Evolutionary conservation across 2,329 filamentous ascomycete species (phyloP).

Genomic region (Pseudocercospora musae): DNA sequence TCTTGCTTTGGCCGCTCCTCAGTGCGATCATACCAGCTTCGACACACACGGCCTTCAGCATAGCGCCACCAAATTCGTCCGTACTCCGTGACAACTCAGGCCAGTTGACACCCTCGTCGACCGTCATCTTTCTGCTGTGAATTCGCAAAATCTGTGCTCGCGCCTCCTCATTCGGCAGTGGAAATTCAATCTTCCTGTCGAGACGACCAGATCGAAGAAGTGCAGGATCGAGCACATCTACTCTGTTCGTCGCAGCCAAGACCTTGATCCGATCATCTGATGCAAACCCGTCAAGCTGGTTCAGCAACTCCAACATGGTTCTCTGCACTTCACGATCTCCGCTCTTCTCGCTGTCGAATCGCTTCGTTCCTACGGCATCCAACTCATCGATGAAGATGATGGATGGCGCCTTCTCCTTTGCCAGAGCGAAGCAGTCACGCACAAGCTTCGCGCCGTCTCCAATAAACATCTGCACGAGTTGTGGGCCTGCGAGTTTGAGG

Average conservation of each 20-base stretch:
- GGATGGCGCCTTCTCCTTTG: constrained; percentile 96
- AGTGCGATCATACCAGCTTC: constrained; percentile 99
- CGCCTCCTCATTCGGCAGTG: constrained; percentile 94
- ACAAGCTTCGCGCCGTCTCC: constrained; percentile 97
- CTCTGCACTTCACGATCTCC: constrained; percentile 97
- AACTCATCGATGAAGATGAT: constrained; percentile 99
- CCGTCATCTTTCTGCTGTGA: constrained; percentile 97
- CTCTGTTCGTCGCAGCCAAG: constrained; percentile 97
- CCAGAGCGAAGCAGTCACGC: constrained; percentile 92
- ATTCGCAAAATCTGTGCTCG: constrained; percentile 96
- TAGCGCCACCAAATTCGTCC: constrained; percentile 96
- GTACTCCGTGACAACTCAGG: constrained; percentile 91
- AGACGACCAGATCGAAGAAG: constrained; percentile 91
- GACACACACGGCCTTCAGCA: constrained; percentile 97
- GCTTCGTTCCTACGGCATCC: constrained; percentile 97
- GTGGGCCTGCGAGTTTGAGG: constrained; percentile 94
- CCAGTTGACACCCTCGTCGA: constrained; percentile 93
- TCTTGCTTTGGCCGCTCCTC: constrained; percentile 90
- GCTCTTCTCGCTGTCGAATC: constrained; percentile 97
- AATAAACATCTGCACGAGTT: constrained; percentile 99
- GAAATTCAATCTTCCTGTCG: constrained; percentile 98
- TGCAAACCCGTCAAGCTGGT: constrained; percentile 96
- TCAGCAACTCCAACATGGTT: constrained; percentile 97
- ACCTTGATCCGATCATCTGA: constrained; percentile 94
- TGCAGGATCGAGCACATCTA: constrained; percentile 95